Percentiles rank a stretch among this genome's conserved stretches.
These are phyloP conservation scores for Podospora australis DNA, from an alignment of 495 filamentous ascomycete species.

Conservation along the genomic window DNA sequence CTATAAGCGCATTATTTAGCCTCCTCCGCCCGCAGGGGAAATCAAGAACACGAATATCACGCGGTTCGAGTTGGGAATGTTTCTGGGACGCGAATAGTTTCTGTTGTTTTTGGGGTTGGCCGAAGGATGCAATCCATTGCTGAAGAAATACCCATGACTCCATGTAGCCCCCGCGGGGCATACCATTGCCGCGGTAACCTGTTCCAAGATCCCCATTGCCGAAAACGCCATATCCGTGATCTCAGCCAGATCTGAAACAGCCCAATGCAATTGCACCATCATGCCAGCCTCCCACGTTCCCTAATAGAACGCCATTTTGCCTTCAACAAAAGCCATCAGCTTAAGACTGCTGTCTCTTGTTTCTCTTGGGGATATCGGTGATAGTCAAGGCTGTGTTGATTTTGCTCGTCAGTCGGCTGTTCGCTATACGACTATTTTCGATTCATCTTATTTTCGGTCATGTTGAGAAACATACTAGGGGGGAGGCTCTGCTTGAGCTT, in stretches of 20 bases:
- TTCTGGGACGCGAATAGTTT: not conserved
- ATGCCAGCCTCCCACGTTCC: constrained; percentile 10
- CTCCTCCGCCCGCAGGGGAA: no score
- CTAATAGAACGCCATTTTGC: constrained; percentile 8
- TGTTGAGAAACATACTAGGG: constrained; percentile 61
- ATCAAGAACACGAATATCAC: no score
- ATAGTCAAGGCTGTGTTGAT: constrained; percentile 36
- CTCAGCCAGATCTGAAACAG: constrained; percentile 15
- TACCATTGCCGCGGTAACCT: not conserved
- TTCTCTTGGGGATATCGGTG: constrained; percentile 45
- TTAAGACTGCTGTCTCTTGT: constrained; percentile 35
- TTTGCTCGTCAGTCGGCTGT: constrained; percentile 8
- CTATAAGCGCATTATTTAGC: constrained; percentile 28
- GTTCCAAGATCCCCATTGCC: constrained; percentile 17
- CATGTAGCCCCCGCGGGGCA: no score
- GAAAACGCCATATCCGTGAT: constrained; percentile 39
- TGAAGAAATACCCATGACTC: constrained; percentile 10
- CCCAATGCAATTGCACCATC: constrained; percentile 14
- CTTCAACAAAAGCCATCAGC: constrained; percentile 7
- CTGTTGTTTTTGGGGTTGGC: constrained; percentile 10
- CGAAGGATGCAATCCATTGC: constrained; percentile 23
- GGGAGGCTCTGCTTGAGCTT: constrained; percentile 99
- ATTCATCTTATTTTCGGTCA: no score
- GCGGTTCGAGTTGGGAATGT: not conserved
- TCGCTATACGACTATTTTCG: not conserved